Evolutionary conservation across 495 filamentous ascomycete species (phyloP), one percentile per base, ranked within the genome.

Genomic region (Astrocystis sublimbata): DNA sequence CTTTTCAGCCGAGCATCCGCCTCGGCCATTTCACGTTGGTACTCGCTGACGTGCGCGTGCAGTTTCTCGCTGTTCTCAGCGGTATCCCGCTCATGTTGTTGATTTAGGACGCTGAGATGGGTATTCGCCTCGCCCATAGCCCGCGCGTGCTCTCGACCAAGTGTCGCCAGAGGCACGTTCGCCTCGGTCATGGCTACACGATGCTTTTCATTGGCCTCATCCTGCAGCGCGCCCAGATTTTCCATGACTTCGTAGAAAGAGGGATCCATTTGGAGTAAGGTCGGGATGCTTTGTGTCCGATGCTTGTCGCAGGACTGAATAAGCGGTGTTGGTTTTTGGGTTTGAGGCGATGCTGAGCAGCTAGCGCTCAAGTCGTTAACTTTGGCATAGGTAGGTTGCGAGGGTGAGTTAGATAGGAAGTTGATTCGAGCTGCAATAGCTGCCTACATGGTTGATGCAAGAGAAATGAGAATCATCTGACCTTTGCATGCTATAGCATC

Each of bases 171-270:
- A 31, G 49, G 61, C 35, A 51, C 45, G 51, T 63, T 55, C 5
- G 61, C 61, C 24, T 57, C 61, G 1, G 53, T 58, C 53, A 63
- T 63, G 8, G 52, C 61, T 43, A 21, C n/a, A 54, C 61, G 54
- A 45, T 63, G 61, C 33, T 57, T 31, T 9, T 62, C 60, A 43
- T 62, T 50, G 49, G 52, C 52, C 17, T 50, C 12, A 6, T 56
- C 60, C 17, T 50, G 60, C 60, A 49, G 40, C 28, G 42, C 23
- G n/a, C 51, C 13, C 43, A 57, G 12, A 28, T 54, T 43, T 33
- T 57, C 52, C 35, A 62, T 62, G 60, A 46, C 35, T 43, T 57
- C 50, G 17, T 62, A 19, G 33, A 61, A 61, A 2, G 59, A 41
- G 26, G 58, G 58, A 12, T 60, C 58, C 46, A 60, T 60, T 13